phyloP scores from a whole-genome alignment of 331 rosid genomes.

The Telfairia occidentalis region DNA sequence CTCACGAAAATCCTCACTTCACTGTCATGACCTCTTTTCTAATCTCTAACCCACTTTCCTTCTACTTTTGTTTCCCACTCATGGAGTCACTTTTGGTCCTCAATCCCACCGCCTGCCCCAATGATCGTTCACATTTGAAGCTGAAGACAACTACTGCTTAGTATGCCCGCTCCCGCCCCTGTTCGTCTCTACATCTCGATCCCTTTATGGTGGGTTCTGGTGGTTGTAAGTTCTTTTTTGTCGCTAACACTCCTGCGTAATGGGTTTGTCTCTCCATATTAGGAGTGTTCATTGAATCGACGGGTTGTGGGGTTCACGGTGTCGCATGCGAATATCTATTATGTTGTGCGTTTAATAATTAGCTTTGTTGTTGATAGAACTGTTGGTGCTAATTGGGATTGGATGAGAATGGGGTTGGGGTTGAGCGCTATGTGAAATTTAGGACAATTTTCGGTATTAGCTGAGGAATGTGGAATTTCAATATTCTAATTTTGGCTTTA shows the following conservation, averaged over 20 bases:
- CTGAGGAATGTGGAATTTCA: not conserved
- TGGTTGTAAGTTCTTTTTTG: slow-evolving; percentile 17
- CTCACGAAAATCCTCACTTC: too few relatives aligned
- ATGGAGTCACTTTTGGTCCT: slow-evolving; percentile 48
- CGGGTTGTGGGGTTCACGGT: slow-evolving; percentile 32
- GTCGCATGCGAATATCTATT: slow-evolving; percentile 20
- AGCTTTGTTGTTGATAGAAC: not conserved
- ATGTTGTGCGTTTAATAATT: not conserved
- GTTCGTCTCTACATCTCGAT: slow-evolving; percentile 24
- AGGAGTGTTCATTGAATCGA: slow-evolving; percentile 19
- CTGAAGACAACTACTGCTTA: slow-evolving; percentile 19
- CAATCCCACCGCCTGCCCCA: slow-evolving; percentile 38
- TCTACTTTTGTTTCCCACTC: too few relatives aligned
- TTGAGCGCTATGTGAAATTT: not conserved
- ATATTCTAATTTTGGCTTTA: not conserved
- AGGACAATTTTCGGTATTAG: not conserved
- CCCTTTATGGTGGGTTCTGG: slow-evolving; percentile 32
- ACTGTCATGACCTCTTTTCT: too few relatives aligned
- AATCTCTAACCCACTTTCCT: too few relatives aligned
- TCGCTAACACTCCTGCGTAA: slow-evolving; percentile 17
- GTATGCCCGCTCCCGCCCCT: slow-evolving; percentile 1
- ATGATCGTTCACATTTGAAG: slow-evolving; percentile 9
- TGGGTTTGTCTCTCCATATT: slow-evolving; percentile 20
- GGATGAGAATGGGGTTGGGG: not conserved
- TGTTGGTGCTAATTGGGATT: not conserved